These are phyloP conservation scores for Syzygium malaccense DNA, from an alignment of 441 rosid genomes.

Conservation along the genomic window DNA sequence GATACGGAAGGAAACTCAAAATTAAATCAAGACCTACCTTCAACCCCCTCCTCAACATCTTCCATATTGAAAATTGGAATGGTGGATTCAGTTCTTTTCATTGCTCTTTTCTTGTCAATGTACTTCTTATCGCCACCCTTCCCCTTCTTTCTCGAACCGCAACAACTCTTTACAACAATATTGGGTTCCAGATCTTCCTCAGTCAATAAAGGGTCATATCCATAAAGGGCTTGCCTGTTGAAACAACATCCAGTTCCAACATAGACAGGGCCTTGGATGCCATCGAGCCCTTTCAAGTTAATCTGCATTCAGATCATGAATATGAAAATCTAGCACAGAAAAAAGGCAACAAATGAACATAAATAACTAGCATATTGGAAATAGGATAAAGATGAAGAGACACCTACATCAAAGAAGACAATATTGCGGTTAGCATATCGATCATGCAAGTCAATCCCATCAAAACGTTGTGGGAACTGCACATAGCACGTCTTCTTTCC, in stretches of 20 bases:
- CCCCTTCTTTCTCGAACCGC: conserved; percentile 89
- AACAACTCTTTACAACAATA: conserved; percentile 89
- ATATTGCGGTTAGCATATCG: conserved; percentile 99
- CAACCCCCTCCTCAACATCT: conserved; percentile 95
- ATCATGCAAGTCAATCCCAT: conserved; percentile 97
- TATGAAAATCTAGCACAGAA: background rate
- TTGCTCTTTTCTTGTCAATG: conserved; percentile 61
- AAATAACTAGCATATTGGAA: background rate
- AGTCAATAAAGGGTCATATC: conserved; percentile 92
- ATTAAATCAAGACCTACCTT: conserved; percentile 47
- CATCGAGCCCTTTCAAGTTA: conserved; percentile 95
- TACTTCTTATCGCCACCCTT: conserved; percentile 60
- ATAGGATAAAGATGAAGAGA: conserved; percentile 2
- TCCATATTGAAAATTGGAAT: conserved; percentile 98
- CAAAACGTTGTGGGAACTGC: conserved; percentile 98
- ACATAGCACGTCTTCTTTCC: conserved; percentile 97
- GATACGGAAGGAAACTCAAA: background rate
- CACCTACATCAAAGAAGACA: conserved; percentile 90
- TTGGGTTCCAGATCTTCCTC: conserved; percentile 94
- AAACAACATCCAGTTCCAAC: conserved; percentile 99
- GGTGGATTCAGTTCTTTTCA: conserved; percentile 88
- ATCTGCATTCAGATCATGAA: conserved; percentile 38
- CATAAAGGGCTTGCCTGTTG: conserved; percentile 93
- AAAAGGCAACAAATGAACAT: background rate
- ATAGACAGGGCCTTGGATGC: conserved; percentile 95